Conservation (phyloP, 1,284 basidiomycete genomes). For the Ganoderma multipileum region DNA sequence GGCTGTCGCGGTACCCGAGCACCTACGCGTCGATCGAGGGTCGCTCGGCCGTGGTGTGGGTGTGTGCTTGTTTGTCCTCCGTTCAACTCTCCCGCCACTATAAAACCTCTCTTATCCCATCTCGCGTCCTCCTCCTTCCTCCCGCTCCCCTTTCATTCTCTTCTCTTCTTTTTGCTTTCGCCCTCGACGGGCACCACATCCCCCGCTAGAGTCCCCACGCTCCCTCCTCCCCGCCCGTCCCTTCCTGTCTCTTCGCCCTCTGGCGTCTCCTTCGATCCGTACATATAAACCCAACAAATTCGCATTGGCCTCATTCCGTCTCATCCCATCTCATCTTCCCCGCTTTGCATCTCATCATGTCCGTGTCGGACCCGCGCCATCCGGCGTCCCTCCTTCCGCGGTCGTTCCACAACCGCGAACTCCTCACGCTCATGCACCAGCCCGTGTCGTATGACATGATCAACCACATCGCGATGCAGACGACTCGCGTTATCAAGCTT, state of each 20-base stretch:
- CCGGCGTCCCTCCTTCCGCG: slow-evolving; percentile 39
- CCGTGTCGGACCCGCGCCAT: slow-evolving; percentile 34
- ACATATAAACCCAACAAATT: slow-evolving; percentile 11
- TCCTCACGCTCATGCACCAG: slow-evolving; percentile 80
- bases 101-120: slow-evolving; percentile 18
- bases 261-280: slow-evolving; percentile 4
- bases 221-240: slow-evolving; percentile 25
- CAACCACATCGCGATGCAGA: slow-evolving; percentile 73
- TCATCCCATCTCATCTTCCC: slow-evolving; percentile 6
- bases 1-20: slow-evolving; percentile 12
- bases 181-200: slow-evolving; percentile 38
- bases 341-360: slow-evolving; percentile 27
- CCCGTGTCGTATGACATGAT: slow-evolving; percentile 87
- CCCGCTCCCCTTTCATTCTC: slow-evolving; percentile 30
- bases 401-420: slow-evolving; percentile 47
- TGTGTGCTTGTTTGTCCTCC: slow-evolving; percentile 37
- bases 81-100: slow-evolving; percentile 25
- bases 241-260: slow-evolving; percentile 2
- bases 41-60: slow-evolving; percentile 14
- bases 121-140: slow-evolving; percentile 17
- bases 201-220: slow-evolving; percentile 35
- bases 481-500: slow-evolving; percentile 68
- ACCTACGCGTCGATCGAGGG: slow-evolving; percentile 22
- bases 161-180: slow-evolving; percentile 34
- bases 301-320: slow-evolving; percentile 9